A percentile compares a stretch with the other conserved stretches of the same genome.
phyloP scores from a whole-genome alignment of 768 basidiomycete species.

The Guyanaporus albipodus region DNA sequence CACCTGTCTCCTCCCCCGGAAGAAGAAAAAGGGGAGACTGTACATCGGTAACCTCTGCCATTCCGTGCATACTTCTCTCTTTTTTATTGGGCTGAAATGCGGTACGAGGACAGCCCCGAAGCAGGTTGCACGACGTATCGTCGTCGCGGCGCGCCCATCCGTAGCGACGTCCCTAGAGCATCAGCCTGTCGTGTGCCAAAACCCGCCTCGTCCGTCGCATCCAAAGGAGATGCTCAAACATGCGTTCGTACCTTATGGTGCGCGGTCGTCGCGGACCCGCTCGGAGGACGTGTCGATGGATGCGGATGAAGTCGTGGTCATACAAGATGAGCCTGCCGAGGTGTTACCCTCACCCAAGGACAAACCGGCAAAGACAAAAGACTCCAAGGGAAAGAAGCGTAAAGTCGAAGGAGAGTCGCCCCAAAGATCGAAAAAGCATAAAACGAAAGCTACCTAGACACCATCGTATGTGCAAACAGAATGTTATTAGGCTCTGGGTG shows the following conservation, averaged over 20 bases:
- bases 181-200: conserved; percentile 34
- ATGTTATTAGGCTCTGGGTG: conserved; percentile 5
- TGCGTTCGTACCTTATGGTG: conserved; percentile 59
- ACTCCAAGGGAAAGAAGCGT: conserved; percentile 38
- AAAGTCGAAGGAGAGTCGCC: conserved; percentile 45
- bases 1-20: conserved; percentile 62
- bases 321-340: conserved; percentile 18
- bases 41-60: conserved; percentile 44
- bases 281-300: conserved; percentile 19
- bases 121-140: conserved; percentile 52
- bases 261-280: conserved; percentile 25
- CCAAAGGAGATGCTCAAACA: conserved; percentile 61
- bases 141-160: conserved; percentile 50
- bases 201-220: conserved; percentile 54
- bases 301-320: conserved; percentile 23
- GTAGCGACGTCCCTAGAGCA: conserved; percentile 18
- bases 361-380: conserved; percentile 18
- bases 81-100: no score
- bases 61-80: no score
- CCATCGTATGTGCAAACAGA: no score
- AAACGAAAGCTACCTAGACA: conserved; percentile 20
- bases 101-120: conserved; percentile 58
- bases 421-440: conserved; percentile 50
- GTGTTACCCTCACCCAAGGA: neutral
- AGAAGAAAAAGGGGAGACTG: conserved; percentile 53